Percentiles rank a stretch among this genome's conserved stretches.
Evolutionary conservation across 768 basidiomycete genomes (phyloP).

Genomic region (Goffeauzyma gilvescens): DNA sequence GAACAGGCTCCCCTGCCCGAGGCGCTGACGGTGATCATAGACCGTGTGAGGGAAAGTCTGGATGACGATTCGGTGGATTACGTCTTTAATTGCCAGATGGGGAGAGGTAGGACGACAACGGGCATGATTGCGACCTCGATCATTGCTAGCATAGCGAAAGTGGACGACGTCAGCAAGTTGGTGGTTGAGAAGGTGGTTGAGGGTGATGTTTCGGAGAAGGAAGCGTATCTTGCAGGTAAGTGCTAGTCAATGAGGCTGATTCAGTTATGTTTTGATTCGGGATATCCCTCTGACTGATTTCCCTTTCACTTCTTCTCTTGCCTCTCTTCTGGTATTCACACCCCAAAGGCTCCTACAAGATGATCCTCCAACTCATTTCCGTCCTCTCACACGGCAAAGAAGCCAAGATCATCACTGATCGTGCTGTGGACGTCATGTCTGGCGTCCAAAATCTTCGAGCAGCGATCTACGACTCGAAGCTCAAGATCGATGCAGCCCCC

Average conservation of each 20-base stretch:
- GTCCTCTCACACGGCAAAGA: constrained; percentile 75
- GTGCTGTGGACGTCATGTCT: constrained; percentile 69
- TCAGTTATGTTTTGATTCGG: too few relatives aligned
- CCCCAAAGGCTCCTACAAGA: constrained; percentile 94
- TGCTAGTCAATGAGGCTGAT: too few relatives aligned
- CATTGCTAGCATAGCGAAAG: constrained; percentile 45
- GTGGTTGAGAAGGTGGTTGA: constrained; percentile 9
- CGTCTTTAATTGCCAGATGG: constrained; percentile 92
- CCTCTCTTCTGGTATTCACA: too few relatives aligned
- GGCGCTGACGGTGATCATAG: constrained; percentile 59
- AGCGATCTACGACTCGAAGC: constrained; percentile 85
- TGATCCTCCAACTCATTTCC: constrained; percentile 79
- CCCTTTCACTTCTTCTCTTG: too few relatives aligned
- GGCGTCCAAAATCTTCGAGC: constrained; percentile 93
- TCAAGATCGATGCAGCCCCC: constrained; percentile 67
- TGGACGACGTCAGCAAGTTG: constrained; percentile 18
- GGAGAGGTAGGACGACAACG: constrained; percentile 66
- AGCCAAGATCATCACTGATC: constrained; percentile 75
- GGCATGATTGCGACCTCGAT: constrained; percentile 84
- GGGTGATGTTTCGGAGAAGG: constrained; percentile 69
- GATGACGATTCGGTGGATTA: constrained; percentile 40
- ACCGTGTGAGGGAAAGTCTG: constrained; percentile 43
- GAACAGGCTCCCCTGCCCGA: constrained; percentile 88
- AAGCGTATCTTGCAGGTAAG: constrained; percentile 67
- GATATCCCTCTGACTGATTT: too few relatives aligned